phyloP scores from a whole-genome alignment of 495 filamentous ascomycete species.

The Talaromyces adpressus region DNA sequence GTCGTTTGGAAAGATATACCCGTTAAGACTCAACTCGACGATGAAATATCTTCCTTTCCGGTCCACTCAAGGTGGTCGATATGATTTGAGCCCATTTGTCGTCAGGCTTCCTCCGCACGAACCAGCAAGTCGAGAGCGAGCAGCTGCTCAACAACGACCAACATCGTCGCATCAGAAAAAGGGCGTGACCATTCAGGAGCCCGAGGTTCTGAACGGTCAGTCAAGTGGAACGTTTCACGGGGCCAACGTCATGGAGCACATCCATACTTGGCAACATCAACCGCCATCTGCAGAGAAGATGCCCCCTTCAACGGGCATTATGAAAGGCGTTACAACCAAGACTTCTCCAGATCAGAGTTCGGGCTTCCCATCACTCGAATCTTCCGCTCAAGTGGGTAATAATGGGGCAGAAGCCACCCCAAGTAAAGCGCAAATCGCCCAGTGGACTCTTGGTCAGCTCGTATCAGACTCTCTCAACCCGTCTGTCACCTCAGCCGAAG shows the following conservation, averaged over 20 bases:
- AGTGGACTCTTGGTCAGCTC: constrained; percentile 83
- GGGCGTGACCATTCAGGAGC: constrained; percentile 40
- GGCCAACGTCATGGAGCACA: constrained; percentile 10
- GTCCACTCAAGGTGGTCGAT: constrained; percentile 58
- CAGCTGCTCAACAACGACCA: neutral
- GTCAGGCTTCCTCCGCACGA: constrained; percentile 50
- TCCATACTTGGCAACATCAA: constrained; percentile 21
- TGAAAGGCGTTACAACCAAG: constrained; percentile 30
- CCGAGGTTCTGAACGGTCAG: constrained; percentile 13
- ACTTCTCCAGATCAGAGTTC: constrained; percentile 17
- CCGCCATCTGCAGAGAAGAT: constrained; percentile 25
- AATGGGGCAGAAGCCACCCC: constrained; percentile 16
- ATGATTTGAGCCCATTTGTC: constrained; percentile 78
- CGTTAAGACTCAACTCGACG: constrained; percentile 83
- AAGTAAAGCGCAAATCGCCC: constrained; percentile 61
- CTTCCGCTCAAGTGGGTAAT: constrained; percentile 13
- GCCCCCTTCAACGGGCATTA: constrained; percentile 29
- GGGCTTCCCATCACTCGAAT: constrained; percentile 17
- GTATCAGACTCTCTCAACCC: constrained; percentile 75
- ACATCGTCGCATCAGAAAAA: constrained; percentile 22
- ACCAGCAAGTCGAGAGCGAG: constrained; percentile 28
- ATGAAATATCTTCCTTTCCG: constrained; percentile 72
- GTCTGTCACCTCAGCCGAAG: constrained; percentile 62
- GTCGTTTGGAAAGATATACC: constrained; percentile 81
- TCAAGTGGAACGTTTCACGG: constrained; percentile 8